A percentile compares a stretch with the other conserved stretches of the same genome.
These are phyloP conservation scores for Neurospora sp. DNA, from an alignment of 495 filamentous ascomycete species.

Conservation along the genomic window DNA sequence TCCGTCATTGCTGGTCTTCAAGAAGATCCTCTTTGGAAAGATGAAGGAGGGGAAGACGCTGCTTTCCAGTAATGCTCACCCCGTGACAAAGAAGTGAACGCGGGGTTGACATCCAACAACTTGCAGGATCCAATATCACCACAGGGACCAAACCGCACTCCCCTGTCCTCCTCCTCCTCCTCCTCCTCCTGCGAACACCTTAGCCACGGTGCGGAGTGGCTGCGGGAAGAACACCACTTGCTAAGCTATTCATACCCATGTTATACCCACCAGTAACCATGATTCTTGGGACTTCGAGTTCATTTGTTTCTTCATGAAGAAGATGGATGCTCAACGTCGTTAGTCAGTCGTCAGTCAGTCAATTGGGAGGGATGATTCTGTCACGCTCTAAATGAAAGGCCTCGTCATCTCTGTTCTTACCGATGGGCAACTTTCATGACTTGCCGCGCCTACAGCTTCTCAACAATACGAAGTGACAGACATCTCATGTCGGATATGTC, in stretches of 20 bases:
- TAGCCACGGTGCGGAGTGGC: background rate
- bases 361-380: background rate
- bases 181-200: background rate
- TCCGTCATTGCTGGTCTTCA: too few species aligned
- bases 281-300: background rate
- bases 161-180: too few species aligned
- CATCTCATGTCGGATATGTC: too few species aligned
- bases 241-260: background rate
- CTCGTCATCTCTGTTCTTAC: background rate
- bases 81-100: too few species aligned
- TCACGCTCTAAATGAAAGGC: background rate
- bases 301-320: background rate
- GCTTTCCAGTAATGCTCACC: too few species aligned
- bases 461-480: background rate
- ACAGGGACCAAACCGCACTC: too few species aligned
- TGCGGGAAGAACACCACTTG: background rate
- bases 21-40: too few species aligned
- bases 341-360: background rate
- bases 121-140: too few species aligned
- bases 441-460: background rate
- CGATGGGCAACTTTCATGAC: background rate
- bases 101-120: too few species aligned
- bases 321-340: background rate
- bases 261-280: background rate
- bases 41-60: too few species aligned